Evolutionary conservation across 331 rosid genomes (phyloP), one percentile per base, ranked within the genome.

Genomic region (Malus hybrid): DNA sequence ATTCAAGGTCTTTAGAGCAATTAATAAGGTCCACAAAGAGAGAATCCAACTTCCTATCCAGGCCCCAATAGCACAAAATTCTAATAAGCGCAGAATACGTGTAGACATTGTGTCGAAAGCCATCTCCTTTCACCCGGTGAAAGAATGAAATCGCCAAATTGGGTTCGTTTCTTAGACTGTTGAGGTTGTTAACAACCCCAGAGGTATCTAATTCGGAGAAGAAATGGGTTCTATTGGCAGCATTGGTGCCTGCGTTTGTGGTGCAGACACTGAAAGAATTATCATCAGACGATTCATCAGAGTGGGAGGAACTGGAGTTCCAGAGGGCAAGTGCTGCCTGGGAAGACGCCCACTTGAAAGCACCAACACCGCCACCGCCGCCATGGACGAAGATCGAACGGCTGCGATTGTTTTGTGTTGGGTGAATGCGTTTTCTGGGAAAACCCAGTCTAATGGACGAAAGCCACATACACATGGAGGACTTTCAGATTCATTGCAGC

Each of bases 61-160:
- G 70, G 26, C 86, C 82, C 89, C 91, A 86, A 55, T 19, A 87
- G 75, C 92, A 89, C 16, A 93, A 70, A 18, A 91, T 84, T 44
- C 79, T 87, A 71, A 89, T 70, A 28, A 93, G 61, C 1, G 80
- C 84, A 3, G 79, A 87, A 64, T 86, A 93, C 28, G 88, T 86
- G 73, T 79, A 55, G 46, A 82, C 63, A 48, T 81, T 76, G 74
- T 88, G 88, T 26, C 4, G 72, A 72, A 89, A 89, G 9, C 90
- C 88, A 4, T 15, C 78, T 63, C 71, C 83, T 70, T 76, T 84
- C 75, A 84, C 72, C 52, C 71, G 78, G 15, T 16, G 55, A 61
- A 89, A 85, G 77, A 87, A 86, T 6, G 86, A 82, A 55, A 84
- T 33, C 5, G 92, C 97, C 56, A 33, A 63, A 28, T 76, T 22